A percentile compares a stretch with the other conserved stretches of the same genome.
Conservation (phyloP, 2,329 filamentous ascomycete species). For the Massarina eburnea region DNA sequence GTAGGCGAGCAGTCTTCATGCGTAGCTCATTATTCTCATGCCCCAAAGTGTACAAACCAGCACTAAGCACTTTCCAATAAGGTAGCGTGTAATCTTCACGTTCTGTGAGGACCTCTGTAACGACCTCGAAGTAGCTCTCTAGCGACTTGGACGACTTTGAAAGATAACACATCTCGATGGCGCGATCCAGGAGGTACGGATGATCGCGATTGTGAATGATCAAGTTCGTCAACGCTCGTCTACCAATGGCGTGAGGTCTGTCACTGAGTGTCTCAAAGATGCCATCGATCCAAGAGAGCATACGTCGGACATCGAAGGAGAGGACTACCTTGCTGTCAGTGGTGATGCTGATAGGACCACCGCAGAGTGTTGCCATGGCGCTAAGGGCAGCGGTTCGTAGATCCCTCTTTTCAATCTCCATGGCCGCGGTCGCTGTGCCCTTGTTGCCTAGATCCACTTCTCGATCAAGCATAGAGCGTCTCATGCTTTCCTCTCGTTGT, state of each 20-base stretch:
- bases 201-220: constrained; percentile 89
- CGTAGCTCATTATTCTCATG: constrained; percentile 88
- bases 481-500: constrained; percentile 82
- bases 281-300: constrained; percentile 92
- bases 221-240: constrained; percentile 83
- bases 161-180: constrained; percentile 87
- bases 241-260: constrained; percentile 85
- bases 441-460: constrained; percentile 72
- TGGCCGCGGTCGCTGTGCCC: constrained; percentile 78
- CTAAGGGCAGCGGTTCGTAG: constrained; percentile 87
- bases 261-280: constrained; percentile 94
- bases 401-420: constrained; percentile 96
- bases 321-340: constrained; percentile 86
- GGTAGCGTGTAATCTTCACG: constrained; percentile 78
- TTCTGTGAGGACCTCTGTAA: constrained; percentile 82
- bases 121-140: constrained; percentile 93
- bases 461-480: constrained; percentile 78
- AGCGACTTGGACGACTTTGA: constrained; percentile 79
- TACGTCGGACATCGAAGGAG: constrained; percentile 87
- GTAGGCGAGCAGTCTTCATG: constrained; percentile 79
- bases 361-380: constrained; percentile 92
- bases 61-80: constrained; percentile 87
- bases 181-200: constrained; percentile 81
- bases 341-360: constrained; percentile 76
- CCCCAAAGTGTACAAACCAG: constrained; percentile 88